Base-by-base conservation (phyloP, 768 basidiomycete genomes). In the Megacollybia marginata region DNA sequence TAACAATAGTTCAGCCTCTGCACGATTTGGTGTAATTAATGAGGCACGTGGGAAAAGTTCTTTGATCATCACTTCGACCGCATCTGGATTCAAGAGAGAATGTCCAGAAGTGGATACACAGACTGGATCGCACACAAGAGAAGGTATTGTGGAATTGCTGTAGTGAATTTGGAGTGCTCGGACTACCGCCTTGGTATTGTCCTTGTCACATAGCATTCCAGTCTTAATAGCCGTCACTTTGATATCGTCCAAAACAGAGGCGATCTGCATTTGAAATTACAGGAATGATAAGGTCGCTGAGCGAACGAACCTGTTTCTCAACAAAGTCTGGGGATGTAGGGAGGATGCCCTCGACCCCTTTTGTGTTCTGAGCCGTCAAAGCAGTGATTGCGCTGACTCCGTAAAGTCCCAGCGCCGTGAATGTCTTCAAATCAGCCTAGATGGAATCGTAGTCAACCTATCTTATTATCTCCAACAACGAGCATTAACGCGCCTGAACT, bases 81-180 rank as follows among this genome's bases (percentile, higher is more conserved):
- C 91, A 10, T 79, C 75, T 13, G 75, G 66, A 5, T 83, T 72
- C 9, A 96, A 72, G 1, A 97, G 73, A 7, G 74, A 79, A 59
- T 93, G 88, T 2, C 92, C 92, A 0, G 89, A 91, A 0, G 93
- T 95, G 3, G 90, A 91, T 1, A 95, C 88, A 59, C 84, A 92
- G 9, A 97, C 92, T 0, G 93, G 92, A 60, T 97, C 93, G 52
- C 89, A 80, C 23, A 95, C 78, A 16, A 93, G 67, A 1, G 80
- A 78, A 0, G 82, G 75, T 28, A 65, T 54, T 9, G 51, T 52
- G 10, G 58, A 53, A 5, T 50, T 33, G 15, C 56, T 47, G 57
- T 73, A 79, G 53, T 72, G 67, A 0, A 55, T 40, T 40, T 63
- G 73, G 40, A 93, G 72, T 10, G 76, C 68, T 2, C 63, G 52